These are phyloP conservation scores for Kwoniella sp. DNA, from an alignment of 768 basidiomycete genomes.

Conservation along the genomic window DNA sequence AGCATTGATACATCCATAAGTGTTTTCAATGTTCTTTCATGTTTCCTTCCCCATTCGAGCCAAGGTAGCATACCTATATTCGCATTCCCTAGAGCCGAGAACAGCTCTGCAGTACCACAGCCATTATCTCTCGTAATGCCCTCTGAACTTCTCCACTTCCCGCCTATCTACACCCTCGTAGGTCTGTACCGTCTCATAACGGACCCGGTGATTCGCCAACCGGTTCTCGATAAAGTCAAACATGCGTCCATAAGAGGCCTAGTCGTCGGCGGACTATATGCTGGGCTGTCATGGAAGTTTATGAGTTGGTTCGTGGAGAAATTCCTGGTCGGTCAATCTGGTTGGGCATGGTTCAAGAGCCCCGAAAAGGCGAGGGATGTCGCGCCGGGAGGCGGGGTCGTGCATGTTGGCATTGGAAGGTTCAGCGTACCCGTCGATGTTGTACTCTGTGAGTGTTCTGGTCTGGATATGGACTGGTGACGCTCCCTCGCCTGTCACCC, in stretches of 20 bases:
- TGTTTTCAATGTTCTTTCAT: no score
- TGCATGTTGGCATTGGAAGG: slow-evolving; percentile 29
- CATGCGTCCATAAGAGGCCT: slow-evolving; percentile 74
- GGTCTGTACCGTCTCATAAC: slow-evolving; percentile 80
- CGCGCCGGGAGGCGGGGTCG: slow-evolving; percentile 27
- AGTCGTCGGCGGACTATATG: slow-evolving; percentile 66
- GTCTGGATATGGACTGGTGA: no score
- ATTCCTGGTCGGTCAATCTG: slow-evolving; percentile 39
- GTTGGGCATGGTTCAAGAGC: slow-evolving; percentile 29
- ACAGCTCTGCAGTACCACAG: no score
- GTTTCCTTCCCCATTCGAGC: no score
- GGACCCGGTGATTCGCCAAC: slow-evolving; percentile 68
- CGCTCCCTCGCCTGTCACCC: no score
- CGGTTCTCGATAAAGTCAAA: slow-evolving; percentile 78
- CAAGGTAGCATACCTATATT: no score
- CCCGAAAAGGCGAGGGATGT: slow-evolving; percentile 20
- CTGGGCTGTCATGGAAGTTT: slow-evolving; percentile 68
- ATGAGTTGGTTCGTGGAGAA: slow-evolving; percentile 59
- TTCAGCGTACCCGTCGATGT: slow-evolving; percentile 35
- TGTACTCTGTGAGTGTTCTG: slow-evolving; percentile 38
- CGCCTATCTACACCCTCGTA: slow-evolving; percentile 80
- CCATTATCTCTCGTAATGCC: slow-evolving; percentile 46
- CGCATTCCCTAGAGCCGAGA: no score
- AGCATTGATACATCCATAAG: no score
- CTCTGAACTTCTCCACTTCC: slow-evolving; percentile 64